Evolutionary conservation across 495 filamentous ascomycete species (phyloP).

Genomic region (Entonaema liquescens): DNA sequence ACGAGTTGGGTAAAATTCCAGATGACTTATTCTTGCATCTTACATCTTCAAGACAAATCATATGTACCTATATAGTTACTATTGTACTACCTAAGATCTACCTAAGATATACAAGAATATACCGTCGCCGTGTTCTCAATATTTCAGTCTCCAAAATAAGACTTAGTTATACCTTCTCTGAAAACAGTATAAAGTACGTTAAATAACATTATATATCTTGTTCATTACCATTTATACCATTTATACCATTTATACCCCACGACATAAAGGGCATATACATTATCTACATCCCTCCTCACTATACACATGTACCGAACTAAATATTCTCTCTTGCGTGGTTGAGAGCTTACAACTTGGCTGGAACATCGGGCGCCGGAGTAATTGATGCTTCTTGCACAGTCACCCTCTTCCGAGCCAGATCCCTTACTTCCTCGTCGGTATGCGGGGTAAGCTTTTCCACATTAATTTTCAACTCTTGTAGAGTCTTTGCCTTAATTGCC

Average conservation of each 20-base stretch:
- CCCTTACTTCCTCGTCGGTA: constrained; percentile 64
- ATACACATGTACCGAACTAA: neutral
- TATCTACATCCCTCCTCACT: neutral
- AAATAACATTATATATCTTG: neutral
- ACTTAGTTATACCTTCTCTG: neutral
- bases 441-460: constrained; percentile 59
- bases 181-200: neutral
- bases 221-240: neutral
- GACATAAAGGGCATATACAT: neutral
- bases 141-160: neutral
- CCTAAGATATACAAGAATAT: neutral
- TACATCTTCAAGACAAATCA: neutral
- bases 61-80: too few relatives aligned
- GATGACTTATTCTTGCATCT: neutral
- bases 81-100: too few relatives aligned
- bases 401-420: constrained; percentile 56
- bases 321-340: neutral
- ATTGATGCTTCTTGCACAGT: constrained; percentile 48
- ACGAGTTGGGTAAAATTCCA: too few relatives aligned
- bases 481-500: constrained; percentile 64
- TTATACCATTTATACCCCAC: neutral
- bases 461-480: constrained; percentile 61
- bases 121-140: neutral
- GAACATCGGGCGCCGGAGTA: constrained; percentile 42
- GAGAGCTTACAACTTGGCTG: constrained; percentile 60